phyloP scores from a whole-genome alignment of 208 protist genomes.

The Entamoeba nuttalli region DNA sequence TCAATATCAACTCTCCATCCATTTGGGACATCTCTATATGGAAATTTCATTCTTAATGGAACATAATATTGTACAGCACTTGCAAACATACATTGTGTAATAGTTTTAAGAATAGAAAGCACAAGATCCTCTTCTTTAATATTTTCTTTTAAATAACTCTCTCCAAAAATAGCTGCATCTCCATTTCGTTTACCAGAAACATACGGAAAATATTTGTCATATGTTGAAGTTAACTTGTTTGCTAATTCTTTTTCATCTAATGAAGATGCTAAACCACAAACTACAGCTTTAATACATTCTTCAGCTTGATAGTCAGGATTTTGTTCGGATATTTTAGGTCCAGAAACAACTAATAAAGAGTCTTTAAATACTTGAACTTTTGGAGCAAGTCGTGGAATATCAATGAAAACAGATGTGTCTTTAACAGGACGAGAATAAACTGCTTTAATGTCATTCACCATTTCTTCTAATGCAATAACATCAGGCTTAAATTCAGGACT shows the following conservation, averaged over 20 bases:
- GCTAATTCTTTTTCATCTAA: background rate
- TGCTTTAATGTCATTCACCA: background rate
- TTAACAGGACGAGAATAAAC: background rate
- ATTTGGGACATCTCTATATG: background rate
- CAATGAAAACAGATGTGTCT: background rate
- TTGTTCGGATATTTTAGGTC: background rate
- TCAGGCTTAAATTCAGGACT: background rate
- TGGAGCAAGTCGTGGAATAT: background rate
- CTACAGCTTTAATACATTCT: background rate
- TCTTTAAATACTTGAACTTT: background rate
- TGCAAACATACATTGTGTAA: background rate
- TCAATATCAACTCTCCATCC: background rate
- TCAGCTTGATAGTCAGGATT: background rate
- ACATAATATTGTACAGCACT: background rate
- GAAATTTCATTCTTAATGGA: background rate
- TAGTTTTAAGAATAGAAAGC: background rate
- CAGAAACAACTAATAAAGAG: background rate
- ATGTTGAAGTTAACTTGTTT: background rate
- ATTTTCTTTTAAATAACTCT: background rate
- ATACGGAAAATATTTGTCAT: background rate
- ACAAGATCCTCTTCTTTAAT: background rate
- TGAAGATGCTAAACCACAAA: background rate
- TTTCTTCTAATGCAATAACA: background rate
- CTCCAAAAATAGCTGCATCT: background rate
- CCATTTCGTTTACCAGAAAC: background rate